Percentiles rank a stretch among this genome's conserved stretches.
phyloP scores from a whole-genome alignment of 2,329 filamentous ascomycete species.

The Lecanicillium sp. region DNA sequence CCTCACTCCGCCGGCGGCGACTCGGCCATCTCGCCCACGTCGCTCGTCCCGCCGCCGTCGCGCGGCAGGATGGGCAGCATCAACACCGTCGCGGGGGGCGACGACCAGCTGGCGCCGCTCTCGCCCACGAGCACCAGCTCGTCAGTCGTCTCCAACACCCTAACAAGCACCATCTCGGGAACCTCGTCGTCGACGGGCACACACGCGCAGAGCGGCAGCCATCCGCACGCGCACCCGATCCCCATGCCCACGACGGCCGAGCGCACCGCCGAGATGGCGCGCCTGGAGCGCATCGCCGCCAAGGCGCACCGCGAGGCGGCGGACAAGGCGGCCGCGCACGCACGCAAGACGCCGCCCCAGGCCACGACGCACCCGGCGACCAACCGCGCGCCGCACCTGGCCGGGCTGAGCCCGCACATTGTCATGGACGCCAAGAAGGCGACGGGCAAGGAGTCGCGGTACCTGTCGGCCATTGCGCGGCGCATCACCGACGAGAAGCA shows the following conservation, averaged over 20 bases:
- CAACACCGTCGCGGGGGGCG: too few relatives aligned
- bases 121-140: constrained; percentile 1
- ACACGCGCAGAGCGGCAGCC: constrained; percentile 4
- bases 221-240: constrained; percentile 12
- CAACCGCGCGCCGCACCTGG: constrained; percentile 51
- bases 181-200: constrained; percentile 11
- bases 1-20: constrained; percentile 20
- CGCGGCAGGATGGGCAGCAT: constrained; percentile 7
- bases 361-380: constrained; percentile 47
- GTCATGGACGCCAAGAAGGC: constrained; percentile 74
- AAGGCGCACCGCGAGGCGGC: constrained; percentile 47
- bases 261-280: constrained; percentile 53
- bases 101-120: neutral
- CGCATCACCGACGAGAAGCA: constrained; percentile 50
- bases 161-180: constrained; percentile 9
- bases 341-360: constrained; percentile 39
- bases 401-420: constrained; percentile 52
- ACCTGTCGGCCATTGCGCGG: constrained; percentile 51
- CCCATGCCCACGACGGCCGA: constrained; percentile 37
- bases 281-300: constrained; percentile 49
- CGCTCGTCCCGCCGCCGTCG: neutral
- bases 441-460: constrained; percentile 69
- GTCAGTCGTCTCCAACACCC: neutral
- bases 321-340: constrained; percentile 48
- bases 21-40: constrained; percentile 8